These are phyloP conservation scores for Coemansia sp. DNA, from an alignment of 192 early-diverging fungal species.

Conservation along the genomic window DNA sequence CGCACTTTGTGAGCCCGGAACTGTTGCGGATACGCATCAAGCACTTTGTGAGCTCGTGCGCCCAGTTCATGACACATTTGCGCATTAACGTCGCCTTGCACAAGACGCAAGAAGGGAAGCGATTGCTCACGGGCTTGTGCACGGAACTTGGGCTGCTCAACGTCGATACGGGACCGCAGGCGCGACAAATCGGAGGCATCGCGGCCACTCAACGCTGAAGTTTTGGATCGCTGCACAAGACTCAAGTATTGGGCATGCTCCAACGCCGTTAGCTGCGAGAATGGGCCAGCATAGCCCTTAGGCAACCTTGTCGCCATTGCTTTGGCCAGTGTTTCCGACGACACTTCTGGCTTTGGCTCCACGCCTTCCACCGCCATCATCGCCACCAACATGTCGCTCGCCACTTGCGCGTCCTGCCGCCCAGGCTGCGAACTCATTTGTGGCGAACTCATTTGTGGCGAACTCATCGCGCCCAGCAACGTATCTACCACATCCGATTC, in stretches of 20 bases:
- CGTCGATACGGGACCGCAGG: slow-evolving; percentile 24
- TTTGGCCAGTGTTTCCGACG: slow-evolving; percentile 6
- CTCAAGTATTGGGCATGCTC: slow-evolving; percentile 31
- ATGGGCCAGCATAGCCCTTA: slow-evolving; percentile 31
- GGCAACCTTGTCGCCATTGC: slow-evolving; percentile 20
- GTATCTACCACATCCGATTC: slow-evolving; percentile 30
- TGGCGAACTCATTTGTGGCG: slow-evolving; percentile 37
- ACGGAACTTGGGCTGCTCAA: slow-evolving; percentile 43
- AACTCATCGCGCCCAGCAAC: slow-evolving; percentile 43
- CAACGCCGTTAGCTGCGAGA: slow-evolving; percentile 29
- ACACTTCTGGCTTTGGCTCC: not conserved
- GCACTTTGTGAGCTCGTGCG: slow-evolving; percentile 5
- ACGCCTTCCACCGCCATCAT: slow-evolving; percentile 47
- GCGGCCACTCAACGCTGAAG: slow-evolving; percentile 1
- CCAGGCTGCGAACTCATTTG: not conserved
- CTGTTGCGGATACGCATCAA: slow-evolving; percentile 15
- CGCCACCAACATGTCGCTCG: slow-evolving; percentile 42
- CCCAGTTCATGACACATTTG: slow-evolving; percentile 1
- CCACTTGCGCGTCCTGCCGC: slow-evolving; percentile 13
- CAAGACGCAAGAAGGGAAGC: slow-evolving; percentile 9
- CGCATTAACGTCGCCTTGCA: slow-evolving; percentile 2
- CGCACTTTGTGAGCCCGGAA: slow-evolving; percentile 26
- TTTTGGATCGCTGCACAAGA: slow-evolving; percentile 18
- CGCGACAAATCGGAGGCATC: slow-evolving; percentile 18
- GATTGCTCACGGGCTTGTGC: slow-evolving; percentile 23